These are phyloP conservation scores for Crithidia sp. DNA, from an alignment of 208 protist genomes.

Conservation along the genomic window DNA sequence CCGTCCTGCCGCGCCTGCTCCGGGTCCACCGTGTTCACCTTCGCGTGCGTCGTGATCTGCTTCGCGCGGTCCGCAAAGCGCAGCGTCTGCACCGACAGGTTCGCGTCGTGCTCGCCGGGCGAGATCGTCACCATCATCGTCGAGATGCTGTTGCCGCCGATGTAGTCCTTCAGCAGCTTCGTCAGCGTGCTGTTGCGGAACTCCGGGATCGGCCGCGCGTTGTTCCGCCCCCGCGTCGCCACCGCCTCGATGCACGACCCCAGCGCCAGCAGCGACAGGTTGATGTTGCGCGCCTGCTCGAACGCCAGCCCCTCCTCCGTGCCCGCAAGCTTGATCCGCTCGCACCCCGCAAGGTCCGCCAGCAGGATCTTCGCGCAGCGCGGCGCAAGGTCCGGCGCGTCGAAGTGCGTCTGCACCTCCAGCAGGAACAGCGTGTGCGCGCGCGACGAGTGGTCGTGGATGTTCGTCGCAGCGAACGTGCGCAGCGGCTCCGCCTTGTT, in stretches of 20 bases:
- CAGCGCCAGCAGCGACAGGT: slow-evolving; percentile 79
- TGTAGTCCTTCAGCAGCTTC: slow-evolving; percentile 87
- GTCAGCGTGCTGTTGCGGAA: slow-evolving; percentile 88
- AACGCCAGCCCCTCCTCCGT: slow-evolving; percentile 76
- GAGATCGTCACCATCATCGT: slow-evolving; percentile 84
- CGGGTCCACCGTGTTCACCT: slow-evolving; percentile 72
- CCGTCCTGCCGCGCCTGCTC: slow-evolving; percentile 42
- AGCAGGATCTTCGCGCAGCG: slow-evolving; percentile 75
- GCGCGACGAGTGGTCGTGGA: slow-evolving; percentile 85
- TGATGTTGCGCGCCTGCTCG: slow-evolving; percentile 88
- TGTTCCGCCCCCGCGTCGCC: slow-evolving; percentile 45
- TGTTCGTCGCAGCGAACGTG: slow-evolving; percentile 89
- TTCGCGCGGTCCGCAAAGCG: slow-evolving; percentile 89
- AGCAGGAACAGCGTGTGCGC: slow-evolving; percentile 87
- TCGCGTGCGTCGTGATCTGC: slow-evolving; percentile 81
- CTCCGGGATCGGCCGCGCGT: slow-evolving; percentile 58
- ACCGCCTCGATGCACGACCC: slow-evolving; percentile 87
- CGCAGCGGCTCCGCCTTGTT: slow-evolving; percentile 82
- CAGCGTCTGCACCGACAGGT: slow-evolving; percentile 85
- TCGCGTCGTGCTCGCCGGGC: slow-evolving; percentile 65
- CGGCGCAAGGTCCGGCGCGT: slow-evolving; percentile 54
- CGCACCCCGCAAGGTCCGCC: slow-evolving; percentile 83
- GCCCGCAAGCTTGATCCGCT: slow-evolving; percentile 78
- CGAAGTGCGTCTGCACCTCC: slow-evolving; percentile 73
- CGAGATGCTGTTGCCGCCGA: slow-evolving; percentile 87